Evolutionary conservation across 2,329 filamentous ascomycete genomes (phyloP).

Genomic region (Sporothrix curviconia): DNA sequence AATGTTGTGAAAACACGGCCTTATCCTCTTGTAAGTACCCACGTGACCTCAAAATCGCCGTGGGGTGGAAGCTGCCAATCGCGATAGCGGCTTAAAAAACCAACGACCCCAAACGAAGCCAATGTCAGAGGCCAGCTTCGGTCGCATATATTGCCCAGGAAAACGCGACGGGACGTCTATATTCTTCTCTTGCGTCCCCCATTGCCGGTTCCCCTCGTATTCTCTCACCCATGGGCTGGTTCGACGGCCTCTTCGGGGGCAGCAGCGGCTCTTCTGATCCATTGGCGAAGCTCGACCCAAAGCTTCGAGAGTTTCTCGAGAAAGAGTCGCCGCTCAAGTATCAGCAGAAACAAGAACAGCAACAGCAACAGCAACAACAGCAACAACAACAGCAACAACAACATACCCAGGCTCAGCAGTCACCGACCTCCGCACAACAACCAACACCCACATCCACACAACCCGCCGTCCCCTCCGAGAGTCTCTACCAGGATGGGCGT

Average conservation of each 20-base stretch:
- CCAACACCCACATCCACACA: not conserved
- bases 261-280: slow-evolving; percentile 49
- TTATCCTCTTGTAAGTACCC: not conserved
- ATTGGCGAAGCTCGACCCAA: slow-evolving; percentile 70
- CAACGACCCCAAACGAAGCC: not conserved
- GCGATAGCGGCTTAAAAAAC: slow-evolving; percentile 6
- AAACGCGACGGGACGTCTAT: not conserved
- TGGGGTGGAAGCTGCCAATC: slow-evolving; percentile 3
- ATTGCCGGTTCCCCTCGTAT: not conserved
- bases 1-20: not conserved
- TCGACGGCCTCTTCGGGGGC: slow-evolving; percentile 42
- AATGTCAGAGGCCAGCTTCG: not conserved
- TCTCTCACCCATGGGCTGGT: slow-evolving; percentile 47
- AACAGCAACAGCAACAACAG: slow-evolving; percentile 14
- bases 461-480: slow-evolving; percentile 39
- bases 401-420: not conserved
- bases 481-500: slow-evolving; percentile 53
- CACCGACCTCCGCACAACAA: not conserved
- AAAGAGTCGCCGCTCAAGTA: slow-evolving; percentile 69
- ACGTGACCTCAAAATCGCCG: not conserved
- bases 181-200: not conserved
- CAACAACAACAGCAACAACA: slow-evolving; percentile 18
- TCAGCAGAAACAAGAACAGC: slow-evolving; percentile 20
- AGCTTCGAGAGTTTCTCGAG: slow-evolving; percentile 76
- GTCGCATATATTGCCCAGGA: not conserved